Conservation (phyloP, 2,329 filamentous ascomycete genomes). For the Aspergillus arachidicola region DNA sequence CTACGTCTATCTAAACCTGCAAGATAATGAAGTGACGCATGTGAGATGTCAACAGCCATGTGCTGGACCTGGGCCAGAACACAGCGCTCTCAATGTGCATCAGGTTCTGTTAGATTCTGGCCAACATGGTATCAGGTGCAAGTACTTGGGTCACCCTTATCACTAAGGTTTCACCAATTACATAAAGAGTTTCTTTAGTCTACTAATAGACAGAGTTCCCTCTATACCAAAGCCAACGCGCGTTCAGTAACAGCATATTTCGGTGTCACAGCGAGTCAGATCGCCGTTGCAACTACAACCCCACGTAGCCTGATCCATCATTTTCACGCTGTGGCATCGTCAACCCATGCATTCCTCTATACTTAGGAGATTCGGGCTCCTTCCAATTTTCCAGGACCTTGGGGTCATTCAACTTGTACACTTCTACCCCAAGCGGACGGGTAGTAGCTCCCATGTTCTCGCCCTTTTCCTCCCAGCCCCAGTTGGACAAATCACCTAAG, state of each 20-base stretch:
- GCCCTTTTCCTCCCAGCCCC: conserved; percentile 70
- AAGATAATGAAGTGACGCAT: neutral
- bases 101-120: neutral
- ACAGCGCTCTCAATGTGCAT: neutral
- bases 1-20: conserved; percentile 9
- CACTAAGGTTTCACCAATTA: neutral
- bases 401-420: conserved; percentile 64
- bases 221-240: neutral
- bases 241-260: neutral
- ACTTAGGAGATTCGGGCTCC: conserved; percentile 60
- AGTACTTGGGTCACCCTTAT: neutral
- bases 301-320: conserved; percentile 29
- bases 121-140: neutral
- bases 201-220: neutral
- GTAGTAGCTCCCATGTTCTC: conserved; percentile 67
- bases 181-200: neutral
- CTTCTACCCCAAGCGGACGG: conserved; percentile 73
- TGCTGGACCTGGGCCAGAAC: neutral
- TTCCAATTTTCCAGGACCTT: conserved; percentile 64
- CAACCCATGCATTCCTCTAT: conserved; percentile 69
- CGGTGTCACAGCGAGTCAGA: neutral
- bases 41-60: neutral
- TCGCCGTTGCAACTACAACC: conserved; percentile 19
- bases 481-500: conserved; percentile 70
- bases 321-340: conserved; percentile 45